Base-by-base conservation (phyloP, 345 rosid species). In the Adansonia digitata region DNA sequence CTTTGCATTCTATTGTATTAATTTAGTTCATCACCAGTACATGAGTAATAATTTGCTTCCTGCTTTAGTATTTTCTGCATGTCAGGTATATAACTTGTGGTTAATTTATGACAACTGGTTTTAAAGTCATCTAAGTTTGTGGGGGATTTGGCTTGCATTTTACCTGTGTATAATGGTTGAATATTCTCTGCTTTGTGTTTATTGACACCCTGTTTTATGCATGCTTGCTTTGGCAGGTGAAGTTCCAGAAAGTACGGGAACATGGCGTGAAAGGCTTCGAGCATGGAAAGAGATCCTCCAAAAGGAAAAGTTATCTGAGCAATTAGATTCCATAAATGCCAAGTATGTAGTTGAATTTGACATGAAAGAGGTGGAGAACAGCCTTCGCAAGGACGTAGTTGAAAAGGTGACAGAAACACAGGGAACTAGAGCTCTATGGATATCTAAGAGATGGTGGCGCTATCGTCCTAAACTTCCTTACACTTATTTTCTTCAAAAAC, bases 361-460 rank as follows among this genome's bases (percentile, higher is more conserved):
- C 86, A 89, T 92, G 98, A 88, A 89, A 80, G 98, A 90, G 79
- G 97, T 94, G 72, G 98, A 94, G 81, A 90, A 94, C 55, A 94
- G 97, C 87, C 94, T 94, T 74, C 91, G 89, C 76, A 87, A 84
- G 82, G 94, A 94, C 84, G 89, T 94, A 48, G 79, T 80, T 63
- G 90, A 85, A 77, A 92, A 81, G 83, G 80, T 77, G 69, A 74
- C 87, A n/a, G 87, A 84, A 74, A 77, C 91, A 24, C 86, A 78
- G 67, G 93, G 97, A 82, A 83, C 86, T 17, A 87, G 94, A 80
- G 97, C 93, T 71, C 87, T 89, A 35, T 94, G 98, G 98, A 94
- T 94, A 83, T 86, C 98, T 42, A 94, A 94, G 84, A 88, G 98
- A 85, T 94, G 98, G 98, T 94, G 98, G 98, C 88, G 85, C 45